phyloP scores from a whole-genome alignment of 148 eudicot genomes.

The Rhododendron simsii region DNA sequence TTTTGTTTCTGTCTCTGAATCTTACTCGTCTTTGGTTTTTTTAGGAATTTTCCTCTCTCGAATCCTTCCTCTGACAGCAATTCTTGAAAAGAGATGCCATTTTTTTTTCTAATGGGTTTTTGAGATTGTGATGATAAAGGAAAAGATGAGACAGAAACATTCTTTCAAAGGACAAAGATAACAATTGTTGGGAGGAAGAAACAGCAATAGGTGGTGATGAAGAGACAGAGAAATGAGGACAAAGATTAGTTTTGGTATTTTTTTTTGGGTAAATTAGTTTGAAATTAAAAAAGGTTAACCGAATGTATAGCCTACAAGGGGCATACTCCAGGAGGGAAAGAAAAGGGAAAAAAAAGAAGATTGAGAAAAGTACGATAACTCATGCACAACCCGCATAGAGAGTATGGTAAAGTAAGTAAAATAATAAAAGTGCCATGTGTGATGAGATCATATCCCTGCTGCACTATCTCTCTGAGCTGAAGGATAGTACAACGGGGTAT shows the following conservation, averaged over 20 bases:
- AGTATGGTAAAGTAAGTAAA: too few relatives aligned
- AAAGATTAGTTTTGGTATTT: neutral
- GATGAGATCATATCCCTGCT: too few relatives aligned
- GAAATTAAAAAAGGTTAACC: too few relatives aligned
- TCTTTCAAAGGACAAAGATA: conserved; percentile 9
- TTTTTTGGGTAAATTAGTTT: too few relatives aligned
- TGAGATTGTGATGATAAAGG: neutral
- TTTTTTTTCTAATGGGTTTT: neutral
- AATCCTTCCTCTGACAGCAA: conserved; percentile 36
- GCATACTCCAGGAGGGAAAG: too few relatives aligned
- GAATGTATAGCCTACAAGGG: too few relatives aligned
- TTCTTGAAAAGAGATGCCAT: conserved; percentile 35
- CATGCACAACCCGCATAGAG: too few relatives aligned
- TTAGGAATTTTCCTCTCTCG: neutral
- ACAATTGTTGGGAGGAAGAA: neutral
- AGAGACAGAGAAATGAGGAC: conserved; percentile 4
- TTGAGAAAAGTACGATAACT: too few relatives aligned
- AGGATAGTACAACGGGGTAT: too few relatives aligned
- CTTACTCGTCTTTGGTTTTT: conserved; percentile 21
- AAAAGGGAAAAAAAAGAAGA: too few relatives aligned
- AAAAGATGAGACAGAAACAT: conserved; percentile 16
- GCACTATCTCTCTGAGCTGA: too few relatives aligned
- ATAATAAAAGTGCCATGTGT: too few relatives aligned
- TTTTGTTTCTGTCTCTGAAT: conserved; percentile 14
- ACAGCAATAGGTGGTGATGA: neutral